These are phyloP conservation scores for Oryza rufipogon DNA, from an alignment of 176 grass and related monocot species.

Conservation along the genomic window DNA sequence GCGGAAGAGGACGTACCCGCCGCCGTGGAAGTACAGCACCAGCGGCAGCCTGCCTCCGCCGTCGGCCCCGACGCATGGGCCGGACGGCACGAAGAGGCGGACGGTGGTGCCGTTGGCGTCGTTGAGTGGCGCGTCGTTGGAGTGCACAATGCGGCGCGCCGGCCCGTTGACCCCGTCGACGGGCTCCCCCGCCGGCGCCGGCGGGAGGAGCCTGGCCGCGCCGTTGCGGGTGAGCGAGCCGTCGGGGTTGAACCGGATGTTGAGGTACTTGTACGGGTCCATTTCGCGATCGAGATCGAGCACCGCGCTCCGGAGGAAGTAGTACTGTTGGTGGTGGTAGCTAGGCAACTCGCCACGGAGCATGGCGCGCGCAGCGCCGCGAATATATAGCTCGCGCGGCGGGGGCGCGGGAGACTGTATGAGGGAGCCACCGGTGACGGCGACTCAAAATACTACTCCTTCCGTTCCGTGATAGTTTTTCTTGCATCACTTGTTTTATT, in stretches of 20 bases:
- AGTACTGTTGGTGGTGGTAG: neutral
- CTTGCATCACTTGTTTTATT: too few species aligned
- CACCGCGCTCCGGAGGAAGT: neutral
- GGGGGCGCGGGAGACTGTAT: neutral
- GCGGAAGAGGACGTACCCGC: conserved; percentile 78
- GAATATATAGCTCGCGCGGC: conserved; percentile 42
- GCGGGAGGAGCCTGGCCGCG: conserved; percentile 31
- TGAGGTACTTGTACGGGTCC: conserved; percentile 86
- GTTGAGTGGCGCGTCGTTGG: conserved; percentile 68
- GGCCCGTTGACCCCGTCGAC: conserved; percentile 17
- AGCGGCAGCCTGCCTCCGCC: conserved; percentile 41
- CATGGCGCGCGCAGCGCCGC: neutral
- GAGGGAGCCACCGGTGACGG: neutral
- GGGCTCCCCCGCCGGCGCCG: conserved; percentile 39
- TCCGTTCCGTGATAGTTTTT: too few species aligned
- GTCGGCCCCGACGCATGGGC: neutral
- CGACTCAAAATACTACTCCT: neutral
- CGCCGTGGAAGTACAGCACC: conserved; percentile 77
- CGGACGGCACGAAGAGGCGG: conserved; percentile 75
- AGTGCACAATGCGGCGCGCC: conserved; percentile 57
- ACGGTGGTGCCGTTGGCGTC: conserved; percentile 51
- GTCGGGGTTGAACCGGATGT: conserved; percentile 70
- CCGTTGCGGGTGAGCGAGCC: conserved; percentile 56
- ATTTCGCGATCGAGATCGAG: conserved; percentile 36
- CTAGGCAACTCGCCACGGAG: neutral